These are phyloP conservation scores for Tillandsia leiboldiana DNA, from an alignment of 176 grass and related monocot genomes.

Conservation along the genomic window DNA sequence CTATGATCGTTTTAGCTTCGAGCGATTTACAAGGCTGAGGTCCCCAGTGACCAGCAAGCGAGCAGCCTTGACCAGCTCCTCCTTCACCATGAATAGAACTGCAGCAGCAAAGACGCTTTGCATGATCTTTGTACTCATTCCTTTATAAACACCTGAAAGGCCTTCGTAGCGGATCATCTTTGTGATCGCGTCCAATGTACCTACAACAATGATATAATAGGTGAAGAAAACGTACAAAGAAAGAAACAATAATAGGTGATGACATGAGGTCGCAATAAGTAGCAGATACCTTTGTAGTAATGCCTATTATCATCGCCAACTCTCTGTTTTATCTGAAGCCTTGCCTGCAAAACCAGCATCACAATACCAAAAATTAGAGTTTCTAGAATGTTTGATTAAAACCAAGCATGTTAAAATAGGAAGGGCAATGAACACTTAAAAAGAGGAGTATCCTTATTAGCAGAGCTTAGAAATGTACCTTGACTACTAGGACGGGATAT, in stretches of 20 bases:
- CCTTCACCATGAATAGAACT: slow-evolving; percentile 96
- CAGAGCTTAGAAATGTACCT: slow-evolving; percentile 33
- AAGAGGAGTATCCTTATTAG: background rate
- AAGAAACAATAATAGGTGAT: no score
- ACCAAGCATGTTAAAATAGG: background rate
- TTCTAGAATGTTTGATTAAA: background rate
- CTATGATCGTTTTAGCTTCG: slow-evolving; percentile 33
- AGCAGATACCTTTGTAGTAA: slow-evolving; percentile 60
- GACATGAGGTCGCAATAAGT: background rate
- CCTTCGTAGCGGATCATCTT: slow-evolving; percentile 79
- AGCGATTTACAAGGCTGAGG: slow-evolving; percentile 31
- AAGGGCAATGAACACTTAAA: background rate
- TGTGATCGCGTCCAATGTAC: slow-evolving; percentile 77
- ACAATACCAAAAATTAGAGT: background rate
- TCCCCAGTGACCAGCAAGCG: slow-evolving; percentile 65
- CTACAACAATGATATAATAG: slow-evolving; percentile 24
- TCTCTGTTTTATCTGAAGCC: slow-evolving; percentile 69
- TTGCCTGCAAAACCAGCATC: slow-evolving; percentile 43
- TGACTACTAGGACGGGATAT: slow-evolving; percentile 85
- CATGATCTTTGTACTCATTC: slow-evolving; percentile 96
- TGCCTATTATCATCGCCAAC: slow-evolving; percentile 45
- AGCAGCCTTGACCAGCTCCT: slow-evolving; percentile 82
- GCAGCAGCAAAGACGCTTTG: slow-evolving; percentile 94
- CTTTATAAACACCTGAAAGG: slow-evolving; percentile 62
- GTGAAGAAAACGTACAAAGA: background rate